phyloP scores from a whole-genome alignment of 2,329 filamentous ascomycete species.

The Malbranchea cinnamomea region DNA sequence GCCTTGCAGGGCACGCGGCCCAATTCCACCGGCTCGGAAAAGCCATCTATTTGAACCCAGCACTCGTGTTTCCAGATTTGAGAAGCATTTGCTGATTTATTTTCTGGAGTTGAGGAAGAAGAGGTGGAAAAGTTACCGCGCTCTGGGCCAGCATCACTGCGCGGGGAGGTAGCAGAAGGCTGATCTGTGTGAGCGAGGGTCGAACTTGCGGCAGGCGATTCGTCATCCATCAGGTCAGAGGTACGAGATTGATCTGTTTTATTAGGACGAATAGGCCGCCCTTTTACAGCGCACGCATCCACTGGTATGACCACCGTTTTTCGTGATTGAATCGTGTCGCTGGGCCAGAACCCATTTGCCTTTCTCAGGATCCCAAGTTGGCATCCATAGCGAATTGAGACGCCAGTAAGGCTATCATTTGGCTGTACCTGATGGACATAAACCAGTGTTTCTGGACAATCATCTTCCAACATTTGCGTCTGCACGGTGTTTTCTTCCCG shows the following conservation, averaged over 20 bases:
- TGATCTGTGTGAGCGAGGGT: neutral
- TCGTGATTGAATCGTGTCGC: conserved; percentile 74
- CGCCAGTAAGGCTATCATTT: conserved; percentile 76
- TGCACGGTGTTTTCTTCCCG: too few relatives aligned
- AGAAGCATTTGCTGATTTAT: conserved; percentile 35
- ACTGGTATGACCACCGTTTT: conserved; percentile 73
- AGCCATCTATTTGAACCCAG: conserved; percentile 70
- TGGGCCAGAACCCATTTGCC: conserved; percentile 87
- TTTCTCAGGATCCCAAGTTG: conserved; percentile 68
- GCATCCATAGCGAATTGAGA: conserved; percentile 82
- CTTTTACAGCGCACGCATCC: conserved; percentile 74
- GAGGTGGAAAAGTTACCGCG: too few relatives aligned
- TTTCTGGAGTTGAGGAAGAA: too few relatives aligned
- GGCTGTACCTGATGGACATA: conserved; percentile 79
- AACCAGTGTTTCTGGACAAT: conserved; percentile 61
- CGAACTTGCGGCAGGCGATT: neutral
- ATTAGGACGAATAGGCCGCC: conserved; percentile 37
- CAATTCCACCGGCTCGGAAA: conserved; percentile 62
- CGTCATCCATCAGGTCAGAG: neutral
- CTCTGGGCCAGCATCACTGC: too few relatives aligned
- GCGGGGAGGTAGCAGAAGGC: too few relatives aligned
- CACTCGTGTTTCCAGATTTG: conserved; percentile 71
- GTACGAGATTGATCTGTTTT: conserved; percentile 13
- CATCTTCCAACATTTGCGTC: too few relatives aligned
- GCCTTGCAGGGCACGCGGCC: conserved; percentile 65